Conservation (phyloP, 2,329 filamentous ascomycete species). For the Cercospora canescens region DNA sequence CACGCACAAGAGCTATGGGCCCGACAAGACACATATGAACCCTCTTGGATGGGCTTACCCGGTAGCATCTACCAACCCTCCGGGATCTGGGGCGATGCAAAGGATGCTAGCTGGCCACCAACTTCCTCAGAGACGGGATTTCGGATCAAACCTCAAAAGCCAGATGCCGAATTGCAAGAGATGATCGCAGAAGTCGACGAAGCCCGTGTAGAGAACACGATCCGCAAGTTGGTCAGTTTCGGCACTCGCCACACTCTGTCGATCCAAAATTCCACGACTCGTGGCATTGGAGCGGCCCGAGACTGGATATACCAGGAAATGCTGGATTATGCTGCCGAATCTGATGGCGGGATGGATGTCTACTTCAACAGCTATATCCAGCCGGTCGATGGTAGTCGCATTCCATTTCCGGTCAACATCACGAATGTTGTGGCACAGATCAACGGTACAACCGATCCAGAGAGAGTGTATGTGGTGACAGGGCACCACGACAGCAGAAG, state of each 20-base stretch:
- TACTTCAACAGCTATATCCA: conserved; percentile 55
- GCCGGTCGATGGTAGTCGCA: conserved; percentile 43
- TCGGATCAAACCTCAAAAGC: conserved; percentile 42
- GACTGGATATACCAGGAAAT: conserved; percentile 59
- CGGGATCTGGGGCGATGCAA: conserved; percentile 24
- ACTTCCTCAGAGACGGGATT: conserved; percentile 35
- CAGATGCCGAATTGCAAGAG: conserved; percentile 41
- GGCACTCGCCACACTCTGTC: conserved; percentile 60
- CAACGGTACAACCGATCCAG: conserved; percentile 50
- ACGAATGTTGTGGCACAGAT: conserved; percentile 56
- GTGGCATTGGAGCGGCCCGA: conserved; percentile 58
- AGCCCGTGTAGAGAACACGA: conserved; percentile 51
- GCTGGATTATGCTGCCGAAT: conserved; percentile 47
- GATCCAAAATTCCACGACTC: conserved; percentile 50
- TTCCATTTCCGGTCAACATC: conserved; percentile 54
- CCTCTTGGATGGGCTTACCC: conserved; percentile 29
- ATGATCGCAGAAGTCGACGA: conserved; percentile 44
- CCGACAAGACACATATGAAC: neutral
- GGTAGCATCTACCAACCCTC: conserved; percentile 26
- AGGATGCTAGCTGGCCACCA: conserved; percentile 43
- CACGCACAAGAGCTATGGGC: conserved; percentile 8
- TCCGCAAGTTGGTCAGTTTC: conserved; percentile 57
- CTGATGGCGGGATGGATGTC: conserved; percentile 54
- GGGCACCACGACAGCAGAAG: conserved; percentile 59
- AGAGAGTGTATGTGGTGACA: conserved; percentile 54